These are phyloP conservation scores for Podospora pseudopauciseta DNA, from an alignment of 495 filamentous ascomycete genomes.

Conservation along the genomic window DNA sequence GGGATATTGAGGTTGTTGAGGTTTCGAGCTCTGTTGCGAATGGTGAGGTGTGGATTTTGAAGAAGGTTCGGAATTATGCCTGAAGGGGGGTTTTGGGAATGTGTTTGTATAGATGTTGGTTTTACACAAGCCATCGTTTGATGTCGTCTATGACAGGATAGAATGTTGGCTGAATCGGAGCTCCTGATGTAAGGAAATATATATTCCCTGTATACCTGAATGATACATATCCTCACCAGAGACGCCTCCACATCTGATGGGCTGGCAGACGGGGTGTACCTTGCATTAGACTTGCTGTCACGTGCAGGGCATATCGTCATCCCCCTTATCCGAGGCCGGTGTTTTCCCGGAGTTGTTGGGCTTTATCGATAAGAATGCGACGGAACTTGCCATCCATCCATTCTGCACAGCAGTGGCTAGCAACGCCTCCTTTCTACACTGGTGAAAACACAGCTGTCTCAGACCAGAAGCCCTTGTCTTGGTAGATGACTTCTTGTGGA, in stretches of 20 bases:
- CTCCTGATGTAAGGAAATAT: no score
- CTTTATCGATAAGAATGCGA: neutral
- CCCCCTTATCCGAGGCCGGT: neutral
- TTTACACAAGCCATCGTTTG: no score
- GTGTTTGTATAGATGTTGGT: no score
- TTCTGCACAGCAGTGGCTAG: conserved; percentile 4
- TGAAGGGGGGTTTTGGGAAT: conserved; percentile 12
- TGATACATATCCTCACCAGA: neutral
- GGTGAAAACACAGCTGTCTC: neutral
- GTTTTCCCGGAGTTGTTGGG: neutral
- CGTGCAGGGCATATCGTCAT: neutral
- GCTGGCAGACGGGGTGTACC: neutral
- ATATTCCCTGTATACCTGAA: no score
- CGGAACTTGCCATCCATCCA: conserved; percentile 5
- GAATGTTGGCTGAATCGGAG: no score
- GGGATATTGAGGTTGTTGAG: conserved; percentile 66
- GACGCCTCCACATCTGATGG: neutral
- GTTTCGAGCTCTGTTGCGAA: conserved; percentile 73
- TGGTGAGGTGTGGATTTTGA: conserved; percentile 79
- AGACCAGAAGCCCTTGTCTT: neutral
- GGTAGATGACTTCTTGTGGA: conserved; percentile 1
- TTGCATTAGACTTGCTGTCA: neutral
- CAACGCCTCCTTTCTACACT: conserved; percentile 2
- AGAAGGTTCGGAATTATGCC: conserved; percentile 61
- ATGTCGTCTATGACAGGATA: no score